Percentiles rank a stretch among this genome's conserved stretches.
Conservation (phyloP, 2,329 filamentous ascomycete species). For the Ophiostoma triangulosporum region DNA sequence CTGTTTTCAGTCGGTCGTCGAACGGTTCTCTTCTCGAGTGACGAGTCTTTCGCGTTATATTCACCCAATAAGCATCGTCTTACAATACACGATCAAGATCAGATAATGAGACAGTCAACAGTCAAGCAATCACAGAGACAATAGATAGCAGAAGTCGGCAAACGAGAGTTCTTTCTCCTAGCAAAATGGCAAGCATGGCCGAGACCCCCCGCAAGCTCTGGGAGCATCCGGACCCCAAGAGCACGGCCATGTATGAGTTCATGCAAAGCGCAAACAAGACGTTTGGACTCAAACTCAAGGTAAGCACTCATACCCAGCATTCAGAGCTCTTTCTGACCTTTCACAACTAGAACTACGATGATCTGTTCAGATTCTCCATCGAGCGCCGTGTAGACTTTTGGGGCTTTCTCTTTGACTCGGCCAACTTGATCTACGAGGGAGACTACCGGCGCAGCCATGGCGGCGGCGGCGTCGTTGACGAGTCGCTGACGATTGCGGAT, state of each 20-base stretch:
- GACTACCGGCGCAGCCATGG: conserved; percentile 22
- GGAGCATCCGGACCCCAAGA: conserved; percentile 49
- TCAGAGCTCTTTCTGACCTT: too few relatives aligned
- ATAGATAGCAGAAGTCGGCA: too few relatives aligned
- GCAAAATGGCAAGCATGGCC: not conserved
- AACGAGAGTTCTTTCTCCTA: too few relatives aligned
- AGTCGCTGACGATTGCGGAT: conserved; percentile 52
- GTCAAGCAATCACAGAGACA: too few relatives aligned
- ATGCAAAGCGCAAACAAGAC: conserved; percentile 51
- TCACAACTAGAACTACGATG: conserved; percentile 50
- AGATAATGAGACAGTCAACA: too few relatives aligned
- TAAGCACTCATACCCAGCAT: too few relatives aligned
- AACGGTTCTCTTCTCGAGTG: too few relatives aligned
- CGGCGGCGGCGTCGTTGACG: conserved; percentile 47
- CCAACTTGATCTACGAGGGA: conserved; percentile 50
- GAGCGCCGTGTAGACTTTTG: conserved; percentile 50
- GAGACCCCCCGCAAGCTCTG: conserved; percentile 46
- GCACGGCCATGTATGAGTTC: conserved; percentile 53
- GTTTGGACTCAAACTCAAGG: conserved; percentile 42
- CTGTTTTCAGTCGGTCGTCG: too few relatives aligned
- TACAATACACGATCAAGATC: too few relatives aligned
- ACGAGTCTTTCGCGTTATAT: too few relatives aligned
- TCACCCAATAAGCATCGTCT: too few relatives aligned
- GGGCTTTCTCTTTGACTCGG: conserved; percentile 45
- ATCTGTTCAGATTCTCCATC: conserved; percentile 59